Conservation (phyloP, 441 rosid genomes). For the Adansonia gregorii region DNA sequence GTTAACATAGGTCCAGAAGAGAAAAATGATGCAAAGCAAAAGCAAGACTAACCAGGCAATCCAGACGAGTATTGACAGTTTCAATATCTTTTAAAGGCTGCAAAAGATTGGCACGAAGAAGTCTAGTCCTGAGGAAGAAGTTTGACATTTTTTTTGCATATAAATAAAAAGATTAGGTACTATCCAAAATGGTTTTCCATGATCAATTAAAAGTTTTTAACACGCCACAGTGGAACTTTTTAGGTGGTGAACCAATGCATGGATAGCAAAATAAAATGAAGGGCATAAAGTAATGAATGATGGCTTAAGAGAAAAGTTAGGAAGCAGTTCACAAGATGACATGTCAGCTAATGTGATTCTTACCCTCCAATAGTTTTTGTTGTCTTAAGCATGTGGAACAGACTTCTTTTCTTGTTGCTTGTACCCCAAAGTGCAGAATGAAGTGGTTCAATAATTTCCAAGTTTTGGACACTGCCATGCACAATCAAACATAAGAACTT, state of each 20-base stretch:
- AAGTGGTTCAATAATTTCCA: conserved; percentile 91
- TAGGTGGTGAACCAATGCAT: background rate
- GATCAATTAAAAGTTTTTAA: background rate
- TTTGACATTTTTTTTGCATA: conserved; percentile 20
- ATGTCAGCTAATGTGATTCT: conserved; percentile 32
- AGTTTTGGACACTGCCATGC: conserved; percentile 80
- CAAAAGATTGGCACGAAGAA: conserved; percentile 96
- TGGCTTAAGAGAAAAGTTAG: conserved; percentile 23
- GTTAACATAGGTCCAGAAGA: conserved; percentile 30
- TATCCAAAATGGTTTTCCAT: conserved; percentile 1
- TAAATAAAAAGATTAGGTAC: background rate
- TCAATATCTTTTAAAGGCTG: conserved; percentile 97
- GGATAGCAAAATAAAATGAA: conserved; percentile 16
- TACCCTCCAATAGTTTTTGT: conserved; percentile 98
- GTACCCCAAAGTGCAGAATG: conserved; percentile 88
- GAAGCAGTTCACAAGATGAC: conserved; percentile 30
- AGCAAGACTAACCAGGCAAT: conserved; percentile 85
- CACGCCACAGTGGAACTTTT: background rate
- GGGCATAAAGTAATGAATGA: background rate
- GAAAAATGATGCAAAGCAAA: conserved; percentile 29
- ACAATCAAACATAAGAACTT: conserved; percentile 27
- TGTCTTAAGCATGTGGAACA: conserved; percentile 95
- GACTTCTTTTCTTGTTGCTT: conserved; percentile 88
- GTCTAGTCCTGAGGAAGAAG: conserved; percentile 81
- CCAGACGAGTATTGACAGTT: conserved; percentile 92